Evolutionary conservation across 495 filamentous ascomycete species (phyloP), one percentile per base, ranked within the genome.

Genomic region (Trichoderma orchidacearum): DNA sequence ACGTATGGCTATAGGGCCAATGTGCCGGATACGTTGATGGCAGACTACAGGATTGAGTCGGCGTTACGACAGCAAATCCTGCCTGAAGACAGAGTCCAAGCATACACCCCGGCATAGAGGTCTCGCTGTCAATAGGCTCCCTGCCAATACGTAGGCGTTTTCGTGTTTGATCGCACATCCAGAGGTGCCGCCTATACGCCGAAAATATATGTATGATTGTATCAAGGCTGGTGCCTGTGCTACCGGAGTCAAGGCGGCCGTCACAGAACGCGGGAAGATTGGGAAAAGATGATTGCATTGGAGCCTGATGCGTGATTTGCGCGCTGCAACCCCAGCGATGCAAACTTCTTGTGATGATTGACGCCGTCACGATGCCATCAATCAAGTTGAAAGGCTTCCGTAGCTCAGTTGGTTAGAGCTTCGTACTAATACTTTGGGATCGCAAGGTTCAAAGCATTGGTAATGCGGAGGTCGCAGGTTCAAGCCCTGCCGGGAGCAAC

Each of bases 1-100:
- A 74, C 30, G 84, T 83, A 0, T 85, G 83, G 82, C 68, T 78
- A n/a, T 6, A 80, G 80, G 0, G 71, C 84, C 54, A 86, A 86
- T 56, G 82, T 82, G 0, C 74, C 85, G 6, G 82, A 85, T 60
- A 82, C 81, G 0, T 60, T 85, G 18, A 72, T 85, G 11, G 69
- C 72, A 0, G 76, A 79, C 3, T 87, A 86, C 64, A 85, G 83
- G 59, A 76, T 76, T 51, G 66, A 85, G 3, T 72, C 79, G 0
- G 77, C 80, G 1, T 71, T 86, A 2, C 75, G 84, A 5, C 82
- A 86, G 62, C 83, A 86, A 64, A 76, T 80, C 5, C 73, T 79
- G 68, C 80, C 82, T 0, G 73, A 76, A 23, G 77, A 86, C 57
- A 70, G 83, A 0, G 78, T 85, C 15, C 76, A 83, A 54, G 71